These are phyloP conservation scores for Aspergillus felis DNA, from an alignment of 2,329 filamentous ascomycete species.

Conservation along the genomic window DNA sequence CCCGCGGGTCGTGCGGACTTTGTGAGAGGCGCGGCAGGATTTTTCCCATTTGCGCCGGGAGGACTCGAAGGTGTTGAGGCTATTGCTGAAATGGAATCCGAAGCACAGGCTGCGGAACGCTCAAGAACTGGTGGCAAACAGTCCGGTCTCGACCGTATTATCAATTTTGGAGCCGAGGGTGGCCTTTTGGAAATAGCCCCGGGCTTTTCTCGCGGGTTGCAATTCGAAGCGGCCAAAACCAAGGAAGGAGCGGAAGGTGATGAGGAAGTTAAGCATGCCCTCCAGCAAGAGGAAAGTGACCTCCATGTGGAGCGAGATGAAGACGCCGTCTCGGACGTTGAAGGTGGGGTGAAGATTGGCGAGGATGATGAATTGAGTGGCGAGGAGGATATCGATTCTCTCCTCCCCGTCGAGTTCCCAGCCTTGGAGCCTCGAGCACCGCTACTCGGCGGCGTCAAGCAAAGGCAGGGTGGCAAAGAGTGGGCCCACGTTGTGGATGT, in stretches of 20 bases:
- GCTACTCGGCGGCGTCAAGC: slow-evolving; percentile 62
- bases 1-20: slow-evolving; percentile 85
- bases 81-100: slow-evolving; percentile 77
- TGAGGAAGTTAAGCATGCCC: slow-evolving; percentile 64
- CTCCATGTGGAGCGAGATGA: slow-evolving; percentile 53
- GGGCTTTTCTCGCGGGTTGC: slow-evolving; percentile 73
- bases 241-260: slow-evolving; percentile 59
- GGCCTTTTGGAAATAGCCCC: slow-evolving; percentile 78
- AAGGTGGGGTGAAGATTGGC: slow-evolving; percentile 26
- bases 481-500: slow-evolving; percentile 99
- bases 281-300: slow-evolving; percentile 46
- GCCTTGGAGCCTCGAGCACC: slow-evolving; percentile 80
- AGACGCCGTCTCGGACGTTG: slow-evolving; percentile 23
- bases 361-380: slow-evolving; percentile 27
- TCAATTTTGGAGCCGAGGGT: slow-evolving; percentile 73
- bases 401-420: slow-evolving; percentile 89
- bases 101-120: slow-evolving; percentile 54
- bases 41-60: slow-evolving; percentile 90
- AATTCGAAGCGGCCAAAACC: slow-evolving; percentile 60
- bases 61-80: slow-evolving; percentile 84
- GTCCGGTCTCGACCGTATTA: slow-evolving; percentile 71
- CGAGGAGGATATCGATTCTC: slow-evolving; percentile 67
- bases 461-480: slow-evolving; percentile 73
- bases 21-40: slow-evolving; percentile 85
- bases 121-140: slow-evolving; percentile 36